These are phyloP conservation scores for Penicillium daleae DNA, from an alignment of 495 filamentous ascomycete species.

Conservation along the genomic window DNA sequence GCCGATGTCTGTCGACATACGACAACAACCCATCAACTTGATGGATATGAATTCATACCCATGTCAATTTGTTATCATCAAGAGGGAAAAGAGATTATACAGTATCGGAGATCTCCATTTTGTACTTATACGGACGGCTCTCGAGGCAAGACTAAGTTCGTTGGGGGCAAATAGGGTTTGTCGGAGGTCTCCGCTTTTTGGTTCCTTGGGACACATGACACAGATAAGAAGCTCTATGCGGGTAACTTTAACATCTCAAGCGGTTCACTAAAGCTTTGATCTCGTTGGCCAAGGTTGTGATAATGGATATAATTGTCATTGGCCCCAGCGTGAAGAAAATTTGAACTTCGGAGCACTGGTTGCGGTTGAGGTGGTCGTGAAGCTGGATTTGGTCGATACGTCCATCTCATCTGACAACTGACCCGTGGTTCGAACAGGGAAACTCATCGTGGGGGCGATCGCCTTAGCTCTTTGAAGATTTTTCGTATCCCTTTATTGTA, in stretches of 20 bases:
- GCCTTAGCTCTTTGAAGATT: not conserved
- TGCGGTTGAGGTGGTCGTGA: not conserved
- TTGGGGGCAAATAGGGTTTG: conserved; percentile 13
- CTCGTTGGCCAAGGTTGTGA: conserved; percentile 8
- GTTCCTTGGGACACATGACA: conserved; percentile 2
- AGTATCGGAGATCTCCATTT: conserved; percentile 25
- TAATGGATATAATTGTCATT: conserved; percentile 16
- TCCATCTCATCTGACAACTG: not conserved
- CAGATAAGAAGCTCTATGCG: conserved; percentile 13
- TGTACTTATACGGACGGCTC: conserved; percentile 14
- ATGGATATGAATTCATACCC: conserved; percentile 11
- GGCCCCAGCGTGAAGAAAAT: not conserved
- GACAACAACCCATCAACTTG: conserved; percentile 5
- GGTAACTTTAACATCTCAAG: conserved; percentile 5
- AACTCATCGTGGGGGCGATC: not conserved
- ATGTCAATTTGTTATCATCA: conserved; percentile 22
- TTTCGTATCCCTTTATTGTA: not conserved
- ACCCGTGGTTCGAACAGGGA: not conserved
- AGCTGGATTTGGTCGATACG: conserved; percentile 3
- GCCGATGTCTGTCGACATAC: not conserved
- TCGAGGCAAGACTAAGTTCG: not conserved
- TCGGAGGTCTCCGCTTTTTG: conserved; percentile 26
- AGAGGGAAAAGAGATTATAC: not conserved
- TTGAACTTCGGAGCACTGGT: not conserved
- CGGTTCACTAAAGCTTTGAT: conserved; percentile 9